Evolutionary conservation across 177 flowering plant species (phyloP).

Genomic region (Vitis hybrid): DNA sequence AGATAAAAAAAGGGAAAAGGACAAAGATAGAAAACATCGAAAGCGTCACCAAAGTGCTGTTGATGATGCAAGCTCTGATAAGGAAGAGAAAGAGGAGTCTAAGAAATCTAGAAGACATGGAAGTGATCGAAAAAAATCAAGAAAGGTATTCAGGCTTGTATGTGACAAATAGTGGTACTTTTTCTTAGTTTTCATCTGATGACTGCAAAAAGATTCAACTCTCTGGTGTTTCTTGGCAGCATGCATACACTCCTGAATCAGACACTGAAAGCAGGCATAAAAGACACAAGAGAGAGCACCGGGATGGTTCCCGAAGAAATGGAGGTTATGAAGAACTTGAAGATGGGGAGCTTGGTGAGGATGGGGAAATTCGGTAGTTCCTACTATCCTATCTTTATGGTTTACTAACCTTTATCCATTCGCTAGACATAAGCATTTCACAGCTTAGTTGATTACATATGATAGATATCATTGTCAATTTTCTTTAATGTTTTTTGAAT

Average conservation of each 20-base stretch:
- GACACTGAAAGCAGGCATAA: slow-evolving; percentile 80
- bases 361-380: slow-evolving; percentile 78
- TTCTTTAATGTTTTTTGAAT: background rate
- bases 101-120: slow-evolving; percentile 78
- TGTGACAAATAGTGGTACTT: background rate
- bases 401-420: background rate
- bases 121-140: slow-evolving; percentile 83
- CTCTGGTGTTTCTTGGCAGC: slow-evolving; percentile 39
- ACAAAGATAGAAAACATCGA: slow-evolving; percentile 81
- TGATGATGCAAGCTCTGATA: slow-evolving; percentile 78
- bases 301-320: slow-evolving; percentile 69
- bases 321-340: slow-evolving; percentile 84
- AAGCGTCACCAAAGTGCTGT: slow-evolving; percentile 71
- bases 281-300: slow-evolving; percentile 72
- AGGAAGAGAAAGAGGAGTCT: slow-evolving; percentile 78
- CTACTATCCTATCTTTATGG: slow-evolving; percentile 9
- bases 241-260: slow-evolving; percentile 80
- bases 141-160: slow-evolving; percentile 54
- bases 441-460: slow-evolving; percentile 3
- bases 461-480: slow-evolving; percentile 9
- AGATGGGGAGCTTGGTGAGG: slow-evolving; percentile 98
- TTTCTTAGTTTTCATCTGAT: background rate
- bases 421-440: slow-evolving; percentile 2
- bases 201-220: background rate
- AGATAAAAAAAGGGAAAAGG: slow-evolving; percentile 71